Conservation (phyloP, 2,329 filamentous ascomycete genomes). For the Nemania abortiva region DNA sequence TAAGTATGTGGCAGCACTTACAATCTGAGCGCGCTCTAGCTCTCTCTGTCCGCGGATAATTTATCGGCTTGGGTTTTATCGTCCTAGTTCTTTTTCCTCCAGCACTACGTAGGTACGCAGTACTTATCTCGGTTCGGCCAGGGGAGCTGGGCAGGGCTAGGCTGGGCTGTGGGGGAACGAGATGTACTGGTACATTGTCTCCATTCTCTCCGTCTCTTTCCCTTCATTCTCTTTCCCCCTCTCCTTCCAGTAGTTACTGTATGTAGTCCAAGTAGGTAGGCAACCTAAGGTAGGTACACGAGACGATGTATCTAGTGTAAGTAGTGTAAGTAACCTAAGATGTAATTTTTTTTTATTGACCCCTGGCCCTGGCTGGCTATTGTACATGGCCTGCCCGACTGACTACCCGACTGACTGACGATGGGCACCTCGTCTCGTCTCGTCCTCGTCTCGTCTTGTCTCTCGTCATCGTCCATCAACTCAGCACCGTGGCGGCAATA, state of each 20-base stretch:
- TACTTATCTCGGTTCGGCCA: slow-evolving; percentile 24
- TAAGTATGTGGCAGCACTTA: slow-evolving; percentile 6
- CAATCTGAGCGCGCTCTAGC: slow-evolving; percentile 14
- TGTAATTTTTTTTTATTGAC: slow-evolving; percentile 15
- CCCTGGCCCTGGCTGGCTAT: slow-evolving; percentile 27
- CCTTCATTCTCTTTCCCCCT: not conserved
- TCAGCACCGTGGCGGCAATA: slow-evolving; percentile 27
- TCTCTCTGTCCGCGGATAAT: slow-evolving; percentile 27
- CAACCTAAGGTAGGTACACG: no score
- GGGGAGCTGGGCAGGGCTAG: slow-evolving; percentile 17
- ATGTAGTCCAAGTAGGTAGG: no score
- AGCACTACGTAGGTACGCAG: not conserved
- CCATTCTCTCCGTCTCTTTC: not conserved
- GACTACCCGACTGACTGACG: slow-evolving; percentile 28
- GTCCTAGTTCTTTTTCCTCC: not conserved
- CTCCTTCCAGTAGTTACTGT: not conserved
- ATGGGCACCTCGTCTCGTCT: slow-evolving; percentile 30
- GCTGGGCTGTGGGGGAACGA: slow-evolving; percentile 18
- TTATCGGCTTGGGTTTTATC: slow-evolving; percentile 18
- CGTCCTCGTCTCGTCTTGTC: slow-evolving; percentile 10
- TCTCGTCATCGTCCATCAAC: slow-evolving; percentile 37
- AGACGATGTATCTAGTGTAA: not conserved
- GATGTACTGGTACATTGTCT: slow-evolving; percentile 28
- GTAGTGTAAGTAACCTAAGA: not conserved
- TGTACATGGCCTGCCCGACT: slow-evolving; percentile 13